Conservation (phyloP, 2,329 filamentous ascomycete species). For the Macrophomina pseudophaseolina region DNA sequence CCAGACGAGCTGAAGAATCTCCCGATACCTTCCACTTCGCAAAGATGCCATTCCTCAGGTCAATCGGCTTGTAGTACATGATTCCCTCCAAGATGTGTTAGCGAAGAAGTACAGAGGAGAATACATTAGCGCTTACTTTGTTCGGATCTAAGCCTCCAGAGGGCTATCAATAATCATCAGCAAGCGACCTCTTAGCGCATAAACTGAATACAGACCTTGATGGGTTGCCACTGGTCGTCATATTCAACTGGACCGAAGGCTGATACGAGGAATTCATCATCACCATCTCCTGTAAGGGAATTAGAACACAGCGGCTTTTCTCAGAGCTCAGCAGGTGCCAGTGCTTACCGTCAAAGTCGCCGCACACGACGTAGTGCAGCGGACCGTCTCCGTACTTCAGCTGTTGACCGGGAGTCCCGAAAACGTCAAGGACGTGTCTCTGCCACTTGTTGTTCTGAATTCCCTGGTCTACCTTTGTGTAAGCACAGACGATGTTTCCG, state of each 20-base stretch:
- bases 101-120: no score
- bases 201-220: neutral
- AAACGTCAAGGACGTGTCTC: conserved; percentile 29
- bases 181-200: neutral
- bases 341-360: conserved; percentile 29
- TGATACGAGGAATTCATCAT: conserved; percentile 33
- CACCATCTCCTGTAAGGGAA: conserved; percentile 27
- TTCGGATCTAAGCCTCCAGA: neutral
- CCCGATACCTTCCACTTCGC: conserved; percentile 33
- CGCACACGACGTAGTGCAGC: conserved; percentile 28
- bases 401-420: conserved; percentile 29
- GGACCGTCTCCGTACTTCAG: conserved; percentile 27
- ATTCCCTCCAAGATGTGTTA: conserved; percentile 27
- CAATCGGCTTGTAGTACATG: conserved; percentile 33
- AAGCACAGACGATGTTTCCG: conserved; percentile 28
- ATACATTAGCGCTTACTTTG: neutral
- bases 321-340: neutral
- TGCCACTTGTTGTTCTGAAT: conserved; percentile 25
- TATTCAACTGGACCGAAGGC: conserved; percentile 29
- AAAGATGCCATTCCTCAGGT: conserved; percentile 31
- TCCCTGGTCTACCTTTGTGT: conserved; percentile 28
- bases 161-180: neutral
- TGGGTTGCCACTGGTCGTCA: conserved; percentile 16
- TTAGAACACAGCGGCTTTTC: neutral
- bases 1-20: conserved; percentile 32